Base-by-base conservation (phyloP, 2,329 filamentous ascomycete genomes). In the Diplocarpon mali region DNA sequence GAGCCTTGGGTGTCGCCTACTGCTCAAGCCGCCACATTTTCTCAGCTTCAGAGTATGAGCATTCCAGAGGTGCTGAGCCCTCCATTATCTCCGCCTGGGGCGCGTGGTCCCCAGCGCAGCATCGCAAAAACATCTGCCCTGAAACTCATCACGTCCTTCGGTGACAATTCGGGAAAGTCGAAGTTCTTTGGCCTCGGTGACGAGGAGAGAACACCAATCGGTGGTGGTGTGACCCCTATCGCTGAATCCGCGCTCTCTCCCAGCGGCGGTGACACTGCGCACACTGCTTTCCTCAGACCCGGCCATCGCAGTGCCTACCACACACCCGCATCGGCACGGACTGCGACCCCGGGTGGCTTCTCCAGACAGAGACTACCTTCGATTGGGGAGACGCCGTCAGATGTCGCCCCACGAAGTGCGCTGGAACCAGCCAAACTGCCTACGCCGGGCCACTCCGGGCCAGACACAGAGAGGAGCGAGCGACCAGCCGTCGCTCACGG, bases 101-200 rank as follows among this genome's bases (percentile, higher is more conserved):
- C 78, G 40, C 71, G 69, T 49, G 75, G 75, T 2, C 74, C 76
- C 42, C 70, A 76, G 60, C 67, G 74, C 51, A 74, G 73, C 65
- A 78, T 86, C 41, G 78, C 81, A 11, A 93, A 93, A 67, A 81
- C 83, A 24, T 85, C 87, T 9, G 79, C 90, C 0, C 69, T 96
- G 48, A 95, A 93, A 62, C 75, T 96, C 2, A 93, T 96, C 57
- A 96, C 92, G 0, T 82, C 84, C 0, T 96, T 98, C 57, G 83
- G 79, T 7, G 76, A 80, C 38, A 69, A 70, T 37, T 67, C 66
- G 4, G 68, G 62, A 4, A 80, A 81, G 50, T 76, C 80, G 42
- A 79, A 77, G 63, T 79, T 85, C 65, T 77, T 80, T 54, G 67
- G 69, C 0, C 62, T 67, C 32, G 66, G 63, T 5, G 76, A 80